phyloP scores from a whole-genome alignment of 2,329 filamentous ascomycete species.

The Tolypocladium amazonense region DNA sequence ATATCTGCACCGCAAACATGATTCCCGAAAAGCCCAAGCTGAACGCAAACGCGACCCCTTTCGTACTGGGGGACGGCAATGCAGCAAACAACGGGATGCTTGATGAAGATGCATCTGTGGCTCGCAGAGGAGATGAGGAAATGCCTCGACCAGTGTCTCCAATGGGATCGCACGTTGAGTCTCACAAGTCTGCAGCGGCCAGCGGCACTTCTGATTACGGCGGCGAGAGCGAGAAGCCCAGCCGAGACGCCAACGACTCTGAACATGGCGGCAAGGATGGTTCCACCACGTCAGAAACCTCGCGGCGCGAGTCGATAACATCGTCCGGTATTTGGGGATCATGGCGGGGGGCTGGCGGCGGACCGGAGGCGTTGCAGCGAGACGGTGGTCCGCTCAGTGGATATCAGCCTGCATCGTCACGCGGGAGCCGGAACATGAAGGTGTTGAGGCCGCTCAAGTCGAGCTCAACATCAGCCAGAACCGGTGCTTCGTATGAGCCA shows the following conservation, averaged over 20 bases:
- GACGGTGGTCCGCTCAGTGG: slow-evolving; percentile 48
- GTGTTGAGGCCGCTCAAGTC: slow-evolving; percentile 72
- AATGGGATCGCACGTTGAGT: slow-evolving; percentile 21
- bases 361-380: slow-evolving; percentile 41
- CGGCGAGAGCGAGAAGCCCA: slow-evolving; percentile 30
- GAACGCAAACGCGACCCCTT: slow-evolving; percentile 39
- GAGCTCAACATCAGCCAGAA: slow-evolving; percentile 38
- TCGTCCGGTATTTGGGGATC: slow-evolving; percentile 55
- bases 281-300: slow-evolving; percentile 15
- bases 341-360: slow-evolving; percentile 48
- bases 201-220: slow-evolving; percentile 32
- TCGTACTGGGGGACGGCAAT: slow-evolving; percentile 24
- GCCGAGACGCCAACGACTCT: slow-evolving; percentile 10
- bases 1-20: slow-evolving; percentile 55
- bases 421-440: slow-evolving; percentile 68
- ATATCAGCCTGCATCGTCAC: slow-evolving; percentile 54
- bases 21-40: slow-evolving; percentile 45
- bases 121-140: slow-evolving; percentile 14
- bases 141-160: slow-evolving; percentile 22
- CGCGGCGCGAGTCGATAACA: slow-evolving; percentile 36
- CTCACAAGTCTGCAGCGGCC: slow-evolving; percentile 20
- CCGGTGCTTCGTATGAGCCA: slow-evolving; percentile 42
- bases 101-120: not conserved
- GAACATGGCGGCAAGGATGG: slow-evolving; percentile 16
- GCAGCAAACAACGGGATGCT: slow-evolving; percentile 6